These are phyloP conservation scores for Amaranthus palmeri DNA, from an alignment of 148 eudicot genomes.

Conservation along the genomic window DNA sequence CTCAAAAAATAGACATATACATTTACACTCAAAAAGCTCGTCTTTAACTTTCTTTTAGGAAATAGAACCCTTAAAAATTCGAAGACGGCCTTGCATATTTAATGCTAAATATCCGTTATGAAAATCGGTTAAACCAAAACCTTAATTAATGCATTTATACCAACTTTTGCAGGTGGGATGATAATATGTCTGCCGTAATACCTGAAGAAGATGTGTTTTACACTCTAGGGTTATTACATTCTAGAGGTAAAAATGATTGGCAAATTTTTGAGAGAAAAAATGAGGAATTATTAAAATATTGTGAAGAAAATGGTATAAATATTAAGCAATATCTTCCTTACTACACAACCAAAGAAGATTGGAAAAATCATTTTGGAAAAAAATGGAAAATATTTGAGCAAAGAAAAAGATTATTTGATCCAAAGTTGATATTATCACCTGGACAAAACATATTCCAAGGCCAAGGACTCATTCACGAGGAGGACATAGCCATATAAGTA, in stretches of 20 bases:
- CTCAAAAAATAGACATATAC: no score
- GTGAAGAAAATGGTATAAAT: slow-evolving; percentile 50
- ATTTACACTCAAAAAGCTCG: no score
- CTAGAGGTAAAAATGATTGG: slow-evolving; percentile 42
- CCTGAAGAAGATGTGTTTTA: slow-evolving; percentile 79
- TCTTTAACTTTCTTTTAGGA: no score
- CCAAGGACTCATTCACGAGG: no score
- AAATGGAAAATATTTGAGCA: slow-evolving; percentile 60
- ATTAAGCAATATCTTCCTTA: slow-evolving; percentile 78
- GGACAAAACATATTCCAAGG: slow-evolving; percentile 66
- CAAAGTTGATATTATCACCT: slow-evolving; percentile 72
- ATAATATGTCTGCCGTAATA: slow-evolving; percentile 63
- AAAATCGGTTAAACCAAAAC: no score
- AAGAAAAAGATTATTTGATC: slow-evolving; percentile 65
- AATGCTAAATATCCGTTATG: no score
- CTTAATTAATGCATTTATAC: no score
- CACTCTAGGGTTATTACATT: slow-evolving; percentile 60
- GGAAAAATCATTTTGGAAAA: slow-evolving; percentile 69
- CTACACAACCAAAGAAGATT: slow-evolving; percentile 47
- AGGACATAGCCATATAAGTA: no score
- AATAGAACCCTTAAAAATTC: no score
- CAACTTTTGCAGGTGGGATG: slow-evolving; percentile 93
- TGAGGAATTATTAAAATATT: slow-evolving; percentile 41
- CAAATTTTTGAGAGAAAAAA: slow-evolving; percentile 46
- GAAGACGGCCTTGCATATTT: no score